These are phyloP conservation scores for Coniella vitis DNA, from an alignment of 2,329 filamentous ascomycete species.

Conservation along the genomic window DNA sequence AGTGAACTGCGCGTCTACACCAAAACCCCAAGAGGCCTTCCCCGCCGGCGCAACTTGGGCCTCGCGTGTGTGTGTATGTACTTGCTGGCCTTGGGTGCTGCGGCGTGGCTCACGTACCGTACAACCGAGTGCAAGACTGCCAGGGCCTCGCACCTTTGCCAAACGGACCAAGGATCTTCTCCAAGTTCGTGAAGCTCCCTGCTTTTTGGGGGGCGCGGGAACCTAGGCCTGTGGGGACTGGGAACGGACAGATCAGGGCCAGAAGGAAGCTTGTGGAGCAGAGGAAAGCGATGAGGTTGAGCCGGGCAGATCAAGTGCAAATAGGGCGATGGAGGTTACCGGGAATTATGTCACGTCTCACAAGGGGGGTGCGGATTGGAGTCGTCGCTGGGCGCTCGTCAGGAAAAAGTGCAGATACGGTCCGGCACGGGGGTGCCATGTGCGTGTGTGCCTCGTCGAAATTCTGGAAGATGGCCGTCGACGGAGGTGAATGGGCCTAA, in stretches of 20 bases:
- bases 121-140: too few species aligned
- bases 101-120: too few species aligned
- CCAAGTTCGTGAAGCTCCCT: not conserved
- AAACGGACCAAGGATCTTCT: too few species aligned
- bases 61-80: too few species aligned
- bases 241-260: slow-evolving; percentile 1
- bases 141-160: too few species aligned
- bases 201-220: not conserved
- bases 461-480: slow-evolving; percentile 6
- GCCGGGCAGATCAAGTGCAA: slow-evolving; percentile 4
- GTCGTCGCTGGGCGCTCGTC: not conserved
- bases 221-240: not conserved
- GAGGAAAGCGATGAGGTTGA: not conserved
- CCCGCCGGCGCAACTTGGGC: too few species aligned
- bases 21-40: too few species aligned
- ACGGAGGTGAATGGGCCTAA: slow-evolving; percentile 7
- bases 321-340: slow-evolving; percentile 3
- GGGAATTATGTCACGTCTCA: slow-evolving; percentile 11
- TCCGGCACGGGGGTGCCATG: slow-evolving; percentile 11
- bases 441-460: slow-evolving; percentile 2
- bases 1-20: too few species aligned
- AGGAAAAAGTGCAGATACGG: slow-evolving; percentile 1
- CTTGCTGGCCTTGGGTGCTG: too few species aligned
- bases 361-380: slow-evolving; percentile 6
- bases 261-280: slow-evolving; percentile 1